Evolutionary conservation across 805 yeast genomes (phyloP), one percentile per base, ranked within the genome.

Genomic region (Cyberlindnera mrakii): DNA sequence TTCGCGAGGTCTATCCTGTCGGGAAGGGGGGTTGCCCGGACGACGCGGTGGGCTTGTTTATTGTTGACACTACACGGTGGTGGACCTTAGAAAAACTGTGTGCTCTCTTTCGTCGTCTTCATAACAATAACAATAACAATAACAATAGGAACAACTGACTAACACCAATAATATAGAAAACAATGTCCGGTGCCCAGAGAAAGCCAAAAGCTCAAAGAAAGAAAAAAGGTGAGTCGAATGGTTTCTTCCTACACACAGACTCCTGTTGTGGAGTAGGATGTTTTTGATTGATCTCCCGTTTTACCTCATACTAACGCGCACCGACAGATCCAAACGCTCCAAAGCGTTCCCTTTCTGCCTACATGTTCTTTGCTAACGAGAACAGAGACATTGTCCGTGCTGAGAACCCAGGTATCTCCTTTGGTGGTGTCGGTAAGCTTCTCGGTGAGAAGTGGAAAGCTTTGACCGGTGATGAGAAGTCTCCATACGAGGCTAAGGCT

Each of bases 341-440:
- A 68, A 93, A 93, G 87, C 87, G 98, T 71, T 88, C 97, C 20
- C 74, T 93, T 65, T 88, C 97, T 48, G 96, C 98, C 39, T 93
- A 91, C 82, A 90, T 93, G 98, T 91, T 87, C 80, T 93, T 90
- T 64, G 98, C 99, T 58, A 89, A 88, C 66, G 97, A 89, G 63
- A 85, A 86, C 78, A 90, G 99, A 77, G 97, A 91, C 70, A 78
- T 80, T 52, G 96, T 93, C 55, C 82, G 96, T 67, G 82, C 91
- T 50, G 98, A 90, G 67, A 88, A 91, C 77, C 97, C 98, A 59
- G 96, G 96, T 65, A 85, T 90, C 57, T 71, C 90, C 35, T 93
- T 93, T 62, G 99, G 95, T 55, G 95, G 89, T 72, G 91, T 93
- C 53, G 98, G 98, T 64, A 88, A 84, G 70, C 67, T 88, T 49